These are phyloP conservation scores for Taxillus chinensis DNA, from an alignment of 164 flowering plant genomes.

Conservation along the genomic window DNA sequence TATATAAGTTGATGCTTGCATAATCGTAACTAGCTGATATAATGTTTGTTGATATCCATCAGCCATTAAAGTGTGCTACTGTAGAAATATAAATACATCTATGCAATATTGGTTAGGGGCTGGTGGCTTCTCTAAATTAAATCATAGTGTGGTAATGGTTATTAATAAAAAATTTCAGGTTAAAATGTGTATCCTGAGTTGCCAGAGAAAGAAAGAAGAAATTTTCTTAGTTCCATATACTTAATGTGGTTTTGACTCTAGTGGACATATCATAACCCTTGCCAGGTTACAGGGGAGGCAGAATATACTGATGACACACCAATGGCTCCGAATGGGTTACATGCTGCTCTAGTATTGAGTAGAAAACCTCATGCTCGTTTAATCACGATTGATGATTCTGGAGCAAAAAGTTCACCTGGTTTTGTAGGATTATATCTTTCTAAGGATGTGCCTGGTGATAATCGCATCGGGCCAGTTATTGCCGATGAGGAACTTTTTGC, in stretches of 20 bases:
- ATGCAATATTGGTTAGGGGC: too few relatives aligned
- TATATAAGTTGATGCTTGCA: not conserved
- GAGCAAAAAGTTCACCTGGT: constrained; percentile 67
- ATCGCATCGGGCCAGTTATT: constrained; percentile 58
- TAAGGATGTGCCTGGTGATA: constrained; percentile 73
- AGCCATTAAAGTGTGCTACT: not conserved
- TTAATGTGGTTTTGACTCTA: too few relatives aligned
- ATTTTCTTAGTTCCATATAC: too few relatives aligned
- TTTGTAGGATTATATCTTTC: constrained; percentile 67
- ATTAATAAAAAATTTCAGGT: too few relatives aligned
- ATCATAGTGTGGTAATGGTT: too few relatives aligned
- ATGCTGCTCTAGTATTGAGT: constrained; percentile 79
- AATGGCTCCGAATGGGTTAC: constrained; percentile 62
- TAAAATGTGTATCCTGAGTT: too few relatives aligned
- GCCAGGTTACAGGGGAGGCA: constrained; percentile 87
- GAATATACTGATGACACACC: constrained; percentile 80
- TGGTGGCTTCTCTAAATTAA: too few relatives aligned
- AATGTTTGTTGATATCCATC: not conserved
- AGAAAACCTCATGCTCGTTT: constrained; percentile 84
- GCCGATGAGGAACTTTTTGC: constrained; percentile 87
- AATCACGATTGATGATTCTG: constrained; percentile 61
- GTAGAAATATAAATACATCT: too few relatives aligned
- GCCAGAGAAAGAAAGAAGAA: too few relatives aligned
- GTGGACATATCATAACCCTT: constrained; percentile 5
- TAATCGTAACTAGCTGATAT: not conserved